Evolutionary conservation across 192 early-diverging fungal genomes (phyloP), one percentile per base, ranked within the genome.

Genomic region (Backusella luteola): DNA sequence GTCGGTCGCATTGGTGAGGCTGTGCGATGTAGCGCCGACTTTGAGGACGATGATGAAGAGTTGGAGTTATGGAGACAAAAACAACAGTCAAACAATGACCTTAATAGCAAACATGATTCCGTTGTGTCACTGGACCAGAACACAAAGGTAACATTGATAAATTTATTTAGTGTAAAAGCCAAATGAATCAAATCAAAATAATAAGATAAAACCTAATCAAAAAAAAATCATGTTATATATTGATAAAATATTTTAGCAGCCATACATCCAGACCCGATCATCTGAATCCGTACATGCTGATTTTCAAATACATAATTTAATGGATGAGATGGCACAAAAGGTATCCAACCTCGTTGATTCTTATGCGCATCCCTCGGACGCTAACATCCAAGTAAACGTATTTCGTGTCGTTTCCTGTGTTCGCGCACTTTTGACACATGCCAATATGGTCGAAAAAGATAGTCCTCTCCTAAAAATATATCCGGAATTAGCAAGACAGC

Each of bases 1-100:
- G 93, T 96, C 34, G 86, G 88, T 76, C 84, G 84, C 49, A 72
- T 92, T 14, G 85, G 86, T 0, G 84, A 88, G 29, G 88, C 85
- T 0, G 46, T 49, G 14, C 76, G 80, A 34, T 21, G 49, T 23
- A 41, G 46, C 15, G 69, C 76, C 8, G 76, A 81, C 41, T 81
- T 71, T 67, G 85, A 88, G 66, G 81, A 87, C 6, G 80, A 78
- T 26, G 70, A 34, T 34, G 56, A 63, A 6, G 67, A 73, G 34
- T 67, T 76, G 36, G 74, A 72, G 17, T 15, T 46, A 6, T 80
- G 79, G 78, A 67, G 67, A 7, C 67, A 75, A 23, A 67, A 53
- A 26, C 36, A 70, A 8, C 66, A 71, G 8, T 63, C 29, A 23
- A 63, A 29, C 26, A 23, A 63, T 29, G 21, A 29, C 23, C 17